Conservation (phyloP, 2,329 filamentous ascomycete species). For the Colletotrichum sp. region DNA sequence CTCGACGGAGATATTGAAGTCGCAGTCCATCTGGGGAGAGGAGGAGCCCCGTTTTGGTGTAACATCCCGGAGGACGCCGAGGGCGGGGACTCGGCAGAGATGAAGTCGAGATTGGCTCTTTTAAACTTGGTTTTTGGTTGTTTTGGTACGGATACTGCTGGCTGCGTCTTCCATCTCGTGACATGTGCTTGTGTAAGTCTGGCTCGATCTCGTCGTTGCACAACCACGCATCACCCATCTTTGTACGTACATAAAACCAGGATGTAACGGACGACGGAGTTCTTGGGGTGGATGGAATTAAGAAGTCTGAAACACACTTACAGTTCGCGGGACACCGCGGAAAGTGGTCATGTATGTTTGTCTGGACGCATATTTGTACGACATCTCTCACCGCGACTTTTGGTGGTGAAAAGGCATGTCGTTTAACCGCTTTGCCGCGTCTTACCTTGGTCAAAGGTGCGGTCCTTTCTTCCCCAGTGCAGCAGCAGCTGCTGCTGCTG, state of each 20-base stretch:
- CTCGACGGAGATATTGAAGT: background rate
- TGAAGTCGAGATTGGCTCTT: constrained; percentile 12
- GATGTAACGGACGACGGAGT: background rate
- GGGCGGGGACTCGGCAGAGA: background rate
- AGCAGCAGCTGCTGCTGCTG: background rate
- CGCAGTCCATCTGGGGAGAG: background rate
- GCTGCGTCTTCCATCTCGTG: background rate
- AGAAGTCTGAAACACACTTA: background rate
- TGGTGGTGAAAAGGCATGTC: background rate
- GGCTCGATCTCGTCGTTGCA: background rate
- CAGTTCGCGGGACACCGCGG: background rate
- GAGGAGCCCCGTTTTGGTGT: background rate
- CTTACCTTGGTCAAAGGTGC: background rate
- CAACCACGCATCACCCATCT: background rate
- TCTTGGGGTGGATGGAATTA: background rate
- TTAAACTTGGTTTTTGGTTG: background rate
- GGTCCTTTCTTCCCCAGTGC: background rate
- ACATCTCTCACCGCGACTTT: background rate
- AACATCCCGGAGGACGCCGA: background rate
- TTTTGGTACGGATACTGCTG: background rate
- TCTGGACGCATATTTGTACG: background rate
- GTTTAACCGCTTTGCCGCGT: background rate
- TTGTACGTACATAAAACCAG: background rate
- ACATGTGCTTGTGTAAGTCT: background rate
- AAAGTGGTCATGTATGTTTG: background rate